Evolutionary conservation across 805 yeast genomes (phyloP).

Genomic region (Ogataea zsoltii): DNA sequence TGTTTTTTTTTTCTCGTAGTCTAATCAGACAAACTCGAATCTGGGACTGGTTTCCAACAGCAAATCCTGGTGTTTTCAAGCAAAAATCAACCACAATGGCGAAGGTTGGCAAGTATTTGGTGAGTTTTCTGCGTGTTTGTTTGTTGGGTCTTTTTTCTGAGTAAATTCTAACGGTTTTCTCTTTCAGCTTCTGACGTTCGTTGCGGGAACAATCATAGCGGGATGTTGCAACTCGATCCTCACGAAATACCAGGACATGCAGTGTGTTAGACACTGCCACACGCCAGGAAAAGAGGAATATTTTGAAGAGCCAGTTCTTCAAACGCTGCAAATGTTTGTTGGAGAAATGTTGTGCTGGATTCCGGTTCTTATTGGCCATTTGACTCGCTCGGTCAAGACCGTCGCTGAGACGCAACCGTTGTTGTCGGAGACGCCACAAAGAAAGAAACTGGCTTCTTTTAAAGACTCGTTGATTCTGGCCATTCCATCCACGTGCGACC

Average conservation of each 20-base stretch:
- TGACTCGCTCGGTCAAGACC: background rate
- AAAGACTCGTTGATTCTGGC: constrained; percentile 41
- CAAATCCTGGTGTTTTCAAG: background rate
- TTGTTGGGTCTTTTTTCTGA: too few species aligned
- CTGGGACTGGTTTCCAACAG: background rate
- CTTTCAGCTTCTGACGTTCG: constrained; percentile 33
- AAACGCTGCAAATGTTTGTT: constrained; percentile 77
- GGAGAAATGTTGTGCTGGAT: constrained; percentile 58
- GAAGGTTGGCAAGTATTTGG: constrained; percentile 5
- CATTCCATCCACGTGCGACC: constrained; percentile 70
- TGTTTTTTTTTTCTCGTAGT: background rate
- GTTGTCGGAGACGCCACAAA: constrained; percentile 7
- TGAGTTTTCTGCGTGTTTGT: too few species aligned
- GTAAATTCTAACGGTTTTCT: background rate
- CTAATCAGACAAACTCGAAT: background rate
- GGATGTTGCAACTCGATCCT: constrained; percentile 75
- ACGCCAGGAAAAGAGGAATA: constrained; percentile 45
- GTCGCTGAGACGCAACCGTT: constrained; percentile 1
- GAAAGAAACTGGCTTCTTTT: constrained; percentile 18
- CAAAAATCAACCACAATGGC: constrained; percentile 1
- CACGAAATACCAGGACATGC: constrained; percentile 76
- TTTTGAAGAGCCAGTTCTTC: constrained; percentile 79
- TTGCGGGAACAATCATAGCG: constrained; percentile 57
- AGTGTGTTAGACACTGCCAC: constrained; percentile 60
- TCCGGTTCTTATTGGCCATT: constrained; percentile 24